These are phyloP conservation scores for Globomyces pollinis-pini DNA, from an alignment of 192 early-diverging fungal genomes.

Conservation along the genomic window DNA sequence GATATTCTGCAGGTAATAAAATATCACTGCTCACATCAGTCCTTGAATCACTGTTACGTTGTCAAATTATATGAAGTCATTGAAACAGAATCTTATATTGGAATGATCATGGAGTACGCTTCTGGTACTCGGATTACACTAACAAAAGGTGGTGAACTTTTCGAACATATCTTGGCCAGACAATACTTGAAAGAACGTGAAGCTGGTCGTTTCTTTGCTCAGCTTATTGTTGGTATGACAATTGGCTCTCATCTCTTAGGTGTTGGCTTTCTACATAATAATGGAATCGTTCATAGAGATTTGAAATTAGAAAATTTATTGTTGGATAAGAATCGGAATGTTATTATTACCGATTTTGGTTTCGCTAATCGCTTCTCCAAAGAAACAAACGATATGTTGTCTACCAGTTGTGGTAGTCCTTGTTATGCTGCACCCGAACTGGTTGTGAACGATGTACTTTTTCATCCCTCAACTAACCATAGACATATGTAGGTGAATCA, in stretches of 20 bases:
- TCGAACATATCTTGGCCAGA: slow-evolving; percentile 94
- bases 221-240: slow-evolving; percentile 63
- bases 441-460: slow-evolving; percentile 82
- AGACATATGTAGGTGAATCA: slow-evolving; percentile 87
- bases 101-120: slow-evolving; percentile 94
- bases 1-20: slow-evolving; percentile 82
- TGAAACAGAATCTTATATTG: slow-evolving; percentile 93
- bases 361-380: slow-evolving; percentile 86
- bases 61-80: slow-evolving; percentile 91
- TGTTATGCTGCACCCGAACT: slow-evolving; percentile 99
- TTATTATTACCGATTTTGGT: slow-evolving; percentile 98
- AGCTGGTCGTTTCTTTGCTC: slow-evolving; percentile 85
- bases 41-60: slow-evolving; percentile 83
- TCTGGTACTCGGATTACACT: slow-evolving; percentile 52
- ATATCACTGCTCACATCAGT: no score
- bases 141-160: slow-evolving; percentile 83
- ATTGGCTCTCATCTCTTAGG: slow-evolving; percentile 44
- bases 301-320: slow-evolving; percentile 95
- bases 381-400: slow-evolving; percentile 53
- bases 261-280: slow-evolving; percentile 87
- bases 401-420: slow-evolving; percentile 94
- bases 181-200: slow-evolving; percentile 88
- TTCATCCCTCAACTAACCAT: background rate
- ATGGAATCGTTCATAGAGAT: slow-evolving; percentile 93
- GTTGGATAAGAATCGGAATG: slow-evolving; percentile 81